Percentiles rank a stretch among this genome's conserved stretches.
These are phyloP conservation scores for Ceratonia siliqua DNA, from an alignment of 306 rosid species.

Conservation along the genomic window DNA sequence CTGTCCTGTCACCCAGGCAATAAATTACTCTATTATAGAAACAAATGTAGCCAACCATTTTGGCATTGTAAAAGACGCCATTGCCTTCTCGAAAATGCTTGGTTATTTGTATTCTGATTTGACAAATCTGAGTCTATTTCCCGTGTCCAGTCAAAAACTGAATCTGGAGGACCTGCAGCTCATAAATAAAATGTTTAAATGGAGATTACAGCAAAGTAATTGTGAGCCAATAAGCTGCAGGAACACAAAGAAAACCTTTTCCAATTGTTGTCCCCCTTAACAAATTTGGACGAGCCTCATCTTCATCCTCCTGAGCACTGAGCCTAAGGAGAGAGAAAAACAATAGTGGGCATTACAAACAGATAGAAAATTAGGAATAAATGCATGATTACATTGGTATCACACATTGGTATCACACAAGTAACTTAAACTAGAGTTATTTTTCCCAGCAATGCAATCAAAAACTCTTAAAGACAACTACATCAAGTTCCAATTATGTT, in stretches of 20 bases:
- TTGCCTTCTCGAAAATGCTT: slow-evolving; percentile 89
- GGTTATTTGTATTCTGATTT: slow-evolving; percentile 74
- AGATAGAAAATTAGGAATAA: too few species aligned
- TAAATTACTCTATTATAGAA: slow-evolving; percentile 28
- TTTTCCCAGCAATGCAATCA: slow-evolving; percentile 21
- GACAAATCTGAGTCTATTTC: slow-evolving; percentile 82
- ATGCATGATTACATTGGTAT: too few species aligned
- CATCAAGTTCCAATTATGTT: background rate
- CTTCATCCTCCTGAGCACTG: slow-evolving; percentile 97
- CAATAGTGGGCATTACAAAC: too few species aligned
- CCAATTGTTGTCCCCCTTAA: slow-evolving; percentile 92
- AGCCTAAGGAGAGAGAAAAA: slow-evolving; percentile 52
- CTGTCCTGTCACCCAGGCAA: slow-evolving; percentile 1
- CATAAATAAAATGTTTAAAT: slow-evolving; percentile 24
- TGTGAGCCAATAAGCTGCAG: slow-evolving; percentile 33
- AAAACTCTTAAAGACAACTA: slow-evolving; percentile 14
- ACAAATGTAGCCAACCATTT: slow-evolving; percentile 55
- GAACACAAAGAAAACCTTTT: slow-evolving; percentile 61
- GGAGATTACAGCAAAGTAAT: slow-evolving; percentile 30
- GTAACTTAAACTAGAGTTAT: slow-evolving; percentile 10
- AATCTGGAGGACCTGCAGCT: slow-evolving; percentile 87
- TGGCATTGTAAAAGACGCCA: slow-evolving; percentile 99
- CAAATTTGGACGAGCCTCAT: slow-evolving; percentile 69
- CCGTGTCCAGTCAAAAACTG: slow-evolving; percentile 86
- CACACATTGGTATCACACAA: slow-evolving; percentile 14